Percentiles rank a stretch among this genome's conserved stretches.
These are phyloP conservation scores for Rhizopogon roseolus DNA, from an alignment of 768 basidiomycete genomes.

Conservation along the genomic window DNA sequence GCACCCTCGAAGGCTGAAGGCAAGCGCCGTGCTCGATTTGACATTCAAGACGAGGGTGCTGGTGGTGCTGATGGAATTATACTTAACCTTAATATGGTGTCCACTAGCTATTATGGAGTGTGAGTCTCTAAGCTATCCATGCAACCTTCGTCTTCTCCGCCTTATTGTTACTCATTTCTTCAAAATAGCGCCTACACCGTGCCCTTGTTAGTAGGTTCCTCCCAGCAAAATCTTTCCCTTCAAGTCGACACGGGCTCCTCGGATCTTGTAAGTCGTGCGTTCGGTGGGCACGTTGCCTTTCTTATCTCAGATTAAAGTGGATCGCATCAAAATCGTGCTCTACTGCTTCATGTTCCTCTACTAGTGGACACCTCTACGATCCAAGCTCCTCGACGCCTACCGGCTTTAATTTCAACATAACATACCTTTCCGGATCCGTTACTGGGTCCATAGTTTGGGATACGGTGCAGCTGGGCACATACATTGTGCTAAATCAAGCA, in stretches of 20 bases:
- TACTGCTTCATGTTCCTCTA: constrained; percentile 44
- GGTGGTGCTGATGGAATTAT: constrained; percentile 55
- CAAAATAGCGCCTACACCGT: constrained; percentile 59
- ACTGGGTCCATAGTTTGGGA: constrained; percentile 71
- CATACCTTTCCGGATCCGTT: constrained; percentile 57
- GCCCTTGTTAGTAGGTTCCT: constrained; percentile 49
- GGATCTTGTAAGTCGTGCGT: constrained; percentile 54
- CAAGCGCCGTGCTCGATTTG: constrained; percentile 7
- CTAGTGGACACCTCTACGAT: constrained; percentile 50
- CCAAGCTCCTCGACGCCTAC: constrained; percentile 44
- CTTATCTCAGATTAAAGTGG: constrained; percentile 47
- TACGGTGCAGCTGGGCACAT: constrained; percentile 54
- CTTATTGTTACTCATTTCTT: neutral
- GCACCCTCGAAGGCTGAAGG: neutral
- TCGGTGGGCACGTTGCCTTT: neutral
- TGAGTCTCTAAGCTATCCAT: constrained; percentile 32
- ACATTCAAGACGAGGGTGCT: constrained; percentile 31
- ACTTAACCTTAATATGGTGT: constrained; percentile 51
- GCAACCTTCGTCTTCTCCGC: neutral
- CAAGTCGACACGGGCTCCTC: constrained; percentile 83
- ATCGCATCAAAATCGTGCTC: constrained; percentile 64
- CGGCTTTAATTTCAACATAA: constrained; percentile 39
- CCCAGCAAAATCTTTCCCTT: constrained; percentile 47
- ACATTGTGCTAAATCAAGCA: constrained; percentile 61
- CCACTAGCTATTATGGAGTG: constrained; percentile 52